phyloP scores from a whole-genome alignment of 148 eudicot genomes.

The Rhododendron ferrugineum region DNA sequence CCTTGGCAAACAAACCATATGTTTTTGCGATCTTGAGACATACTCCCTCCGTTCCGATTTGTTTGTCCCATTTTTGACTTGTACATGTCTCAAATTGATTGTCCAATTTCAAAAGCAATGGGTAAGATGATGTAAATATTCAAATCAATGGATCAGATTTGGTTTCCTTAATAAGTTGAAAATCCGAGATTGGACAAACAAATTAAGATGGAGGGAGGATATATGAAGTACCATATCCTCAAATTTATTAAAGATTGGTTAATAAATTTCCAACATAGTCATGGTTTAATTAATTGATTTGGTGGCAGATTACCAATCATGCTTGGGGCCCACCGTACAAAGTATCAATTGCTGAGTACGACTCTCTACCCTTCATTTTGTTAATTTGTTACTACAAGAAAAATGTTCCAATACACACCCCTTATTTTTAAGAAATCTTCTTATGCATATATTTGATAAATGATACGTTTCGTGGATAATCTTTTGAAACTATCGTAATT shows the following conservation, averaged over 20 bases:
- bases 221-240: too few species aligned
- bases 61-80: too few species aligned
- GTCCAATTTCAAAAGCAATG: too few species aligned
- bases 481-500: neutral
- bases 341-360: constrained; percentile 55
- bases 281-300: neutral
- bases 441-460: neutral
- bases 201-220: too few species aligned
- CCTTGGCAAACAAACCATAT: neutral
- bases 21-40: neutral
- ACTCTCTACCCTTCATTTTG: neutral
- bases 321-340: constrained; percentile 80
- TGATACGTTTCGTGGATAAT: neutral
- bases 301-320: constrained; percentile 62
- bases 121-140: too few species aligned
- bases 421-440: too few species aligned
- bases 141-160: too few species aligned
- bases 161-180: too few species aligned
- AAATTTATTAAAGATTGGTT: neutral
- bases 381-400: neutral
- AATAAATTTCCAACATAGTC: neutral
- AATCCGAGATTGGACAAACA: too few species aligned
- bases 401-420: neutral
- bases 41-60: too few species aligned
- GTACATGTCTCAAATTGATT: too few species aligned